Evolutionary conservation across 2,329 filamentous ascomycete genomes (phyloP).

Genomic region (Claviceps sorghi): DNA sequence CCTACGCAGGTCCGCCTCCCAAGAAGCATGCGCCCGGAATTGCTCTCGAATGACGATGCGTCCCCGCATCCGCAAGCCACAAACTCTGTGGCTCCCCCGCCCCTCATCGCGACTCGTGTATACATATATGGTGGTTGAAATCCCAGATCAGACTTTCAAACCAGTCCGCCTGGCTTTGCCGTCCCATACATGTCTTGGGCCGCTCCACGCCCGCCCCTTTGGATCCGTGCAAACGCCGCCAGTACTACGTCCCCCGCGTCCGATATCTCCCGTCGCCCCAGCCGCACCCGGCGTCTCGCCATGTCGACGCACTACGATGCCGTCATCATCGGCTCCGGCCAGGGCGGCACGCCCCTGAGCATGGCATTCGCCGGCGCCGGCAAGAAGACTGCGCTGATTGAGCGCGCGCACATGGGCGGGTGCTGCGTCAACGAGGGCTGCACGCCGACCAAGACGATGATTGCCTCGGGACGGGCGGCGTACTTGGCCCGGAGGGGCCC

Average conservation of each 20-base stretch:
- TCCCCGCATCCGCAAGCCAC: background rate
- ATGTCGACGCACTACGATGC: slow-evolving; percentile 11
- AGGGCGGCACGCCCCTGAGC: slow-evolving; percentile 35
- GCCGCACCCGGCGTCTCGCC: background rate
- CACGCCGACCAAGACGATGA: slow-evolving; percentile 43
- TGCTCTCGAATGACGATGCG: background rate
- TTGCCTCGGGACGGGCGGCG: slow-evolving; percentile 35
- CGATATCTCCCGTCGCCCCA: background rate
- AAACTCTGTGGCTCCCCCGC: background rate
- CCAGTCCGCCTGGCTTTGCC: too few species aligned
- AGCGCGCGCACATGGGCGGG: slow-evolving; percentile 34
- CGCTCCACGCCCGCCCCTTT: background rate
- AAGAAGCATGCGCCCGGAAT: background rate
- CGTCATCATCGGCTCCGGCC: slow-evolving; percentile 38
- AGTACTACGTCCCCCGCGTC: background rate
- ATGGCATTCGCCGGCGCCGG: slow-evolving; percentile 29
- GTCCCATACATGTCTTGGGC: background rate
- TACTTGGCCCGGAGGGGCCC: slow-evolving; percentile 26
- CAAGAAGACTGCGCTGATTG: slow-evolving; percentile 30
- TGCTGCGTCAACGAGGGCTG: slow-evolving; percentile 41
- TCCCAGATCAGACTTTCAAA: too few species aligned
- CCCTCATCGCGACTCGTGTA: too few species aligned
- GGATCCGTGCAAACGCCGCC: background rate
- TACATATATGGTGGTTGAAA: too few species aligned
- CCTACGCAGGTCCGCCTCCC: background rate